Conservation (phyloP, 345 rosid genomes). For the Lumnitzera racemosa region DNA sequence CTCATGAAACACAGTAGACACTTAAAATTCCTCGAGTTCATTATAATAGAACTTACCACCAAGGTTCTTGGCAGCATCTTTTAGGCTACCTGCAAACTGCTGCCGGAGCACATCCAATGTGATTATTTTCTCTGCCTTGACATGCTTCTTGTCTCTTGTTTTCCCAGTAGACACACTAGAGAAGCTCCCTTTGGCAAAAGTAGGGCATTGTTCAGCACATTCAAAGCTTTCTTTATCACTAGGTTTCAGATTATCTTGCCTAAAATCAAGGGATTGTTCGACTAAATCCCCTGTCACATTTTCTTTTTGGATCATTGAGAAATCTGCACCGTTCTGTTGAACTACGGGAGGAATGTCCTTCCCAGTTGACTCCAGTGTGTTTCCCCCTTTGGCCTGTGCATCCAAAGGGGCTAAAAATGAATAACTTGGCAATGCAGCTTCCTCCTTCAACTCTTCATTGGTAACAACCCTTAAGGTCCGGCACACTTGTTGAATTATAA, state of each 20-base stretch:
- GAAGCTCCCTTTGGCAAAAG: constrained; percentile 38
- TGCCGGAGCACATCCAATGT: constrained; percentile 66
- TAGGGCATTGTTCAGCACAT: constrained; percentile 26
- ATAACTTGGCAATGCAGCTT: constrained; percentile 24
- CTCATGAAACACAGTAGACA: neutral
- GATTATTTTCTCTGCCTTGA: constrained; percentile 63
- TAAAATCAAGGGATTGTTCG: constrained; percentile 17
- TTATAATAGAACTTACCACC: constrained; percentile 56
- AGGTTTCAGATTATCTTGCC: constrained; percentile 21
- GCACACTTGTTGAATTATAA: constrained; percentile 61
- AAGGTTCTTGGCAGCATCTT: constrained; percentile 88
- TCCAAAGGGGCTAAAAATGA: constrained; percentile 26
- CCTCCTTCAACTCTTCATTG: constrained; percentile 62
- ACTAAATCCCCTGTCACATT: constrained; percentile 16
- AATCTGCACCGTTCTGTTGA: constrained; percentile 19
- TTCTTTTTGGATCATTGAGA: constrained; percentile 15
- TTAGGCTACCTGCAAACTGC: constrained; percentile 80
- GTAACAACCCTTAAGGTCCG: constrained; percentile 68
- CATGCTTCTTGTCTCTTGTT: constrained; percentile 45
- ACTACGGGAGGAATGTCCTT: constrained; percentile 19
- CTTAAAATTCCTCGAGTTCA: no score
- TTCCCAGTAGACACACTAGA: constrained; percentile 24
- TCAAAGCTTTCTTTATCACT: constrained; percentile 31
- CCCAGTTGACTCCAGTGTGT: constrained; percentile 16
- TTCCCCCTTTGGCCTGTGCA: constrained; percentile 24